Evolutionary conservation across 2,329 filamentous ascomycete genomes (phyloP).

Genomic region (Neurospora crassa): DNA sequence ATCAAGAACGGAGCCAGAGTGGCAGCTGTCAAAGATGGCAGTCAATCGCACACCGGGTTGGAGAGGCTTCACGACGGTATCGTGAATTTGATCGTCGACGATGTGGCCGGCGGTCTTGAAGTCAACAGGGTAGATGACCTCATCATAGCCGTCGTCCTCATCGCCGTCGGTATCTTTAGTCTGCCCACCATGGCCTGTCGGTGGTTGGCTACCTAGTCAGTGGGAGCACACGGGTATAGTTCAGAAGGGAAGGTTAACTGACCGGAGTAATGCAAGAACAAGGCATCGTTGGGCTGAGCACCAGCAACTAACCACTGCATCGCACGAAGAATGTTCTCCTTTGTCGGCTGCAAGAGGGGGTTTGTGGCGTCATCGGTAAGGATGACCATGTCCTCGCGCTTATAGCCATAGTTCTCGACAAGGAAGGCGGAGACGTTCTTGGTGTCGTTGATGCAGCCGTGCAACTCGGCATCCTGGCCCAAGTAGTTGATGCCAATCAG

Average conservation of each 20-base stretch:
- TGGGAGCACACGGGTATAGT: background rate
- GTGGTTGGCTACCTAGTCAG: background rate
- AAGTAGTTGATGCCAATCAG: constrained; percentile 79
- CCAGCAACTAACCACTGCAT: constrained; percentile 68
- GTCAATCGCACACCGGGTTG: constrained; percentile 76
- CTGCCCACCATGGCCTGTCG: constrained; percentile 64
- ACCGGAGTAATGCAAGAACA: constrained; percentile 72
- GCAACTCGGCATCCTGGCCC: constrained; percentile 59
- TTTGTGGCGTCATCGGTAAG: constrained; percentile 67
- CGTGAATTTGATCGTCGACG: constrained; percentile 70
- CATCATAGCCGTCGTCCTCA: constrained; percentile 68
- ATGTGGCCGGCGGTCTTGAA: constrained; percentile 62
- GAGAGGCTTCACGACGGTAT: constrained; percentile 66
- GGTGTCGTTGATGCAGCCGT: constrained; percentile 73
- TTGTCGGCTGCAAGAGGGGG: constrained; percentile 63
- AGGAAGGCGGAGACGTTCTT: constrained; percentile 67
- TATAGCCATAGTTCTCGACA: constrained; percentile 58
- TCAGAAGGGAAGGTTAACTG: constrained; percentile 14
- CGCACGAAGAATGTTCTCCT: constrained; percentile 62
- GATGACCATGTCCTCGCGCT: constrained; percentile 70
- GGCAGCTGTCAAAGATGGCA: constrained; percentile 74
- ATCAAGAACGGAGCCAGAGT: constrained; percentile 69
- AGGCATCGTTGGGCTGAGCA: constrained; percentile 62
- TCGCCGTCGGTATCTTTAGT: constrained; percentile 65
- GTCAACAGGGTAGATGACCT: constrained; percentile 72